These are phyloP conservation scores for Exophiala viscosa DNA, from an alignment of 2,329 filamentous ascomycete genomes.

Conservation along the genomic window DNA sequence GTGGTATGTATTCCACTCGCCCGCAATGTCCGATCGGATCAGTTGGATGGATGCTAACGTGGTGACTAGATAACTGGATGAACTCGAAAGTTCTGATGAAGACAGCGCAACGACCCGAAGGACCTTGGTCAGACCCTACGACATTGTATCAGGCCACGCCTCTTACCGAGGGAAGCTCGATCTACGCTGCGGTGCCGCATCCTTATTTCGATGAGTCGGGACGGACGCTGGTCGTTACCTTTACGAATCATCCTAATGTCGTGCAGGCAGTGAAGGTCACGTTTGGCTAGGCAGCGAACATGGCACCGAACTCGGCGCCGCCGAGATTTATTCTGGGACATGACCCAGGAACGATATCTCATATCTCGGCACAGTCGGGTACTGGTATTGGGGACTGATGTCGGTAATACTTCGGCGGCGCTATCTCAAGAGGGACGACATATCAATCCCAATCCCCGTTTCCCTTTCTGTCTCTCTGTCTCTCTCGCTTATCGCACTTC, in stretches of 20 bases:
- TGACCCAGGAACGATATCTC: no score
- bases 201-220: conserved; percentile 28
- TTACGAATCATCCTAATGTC: conserved; percentile 29
- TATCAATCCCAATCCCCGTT: no score
- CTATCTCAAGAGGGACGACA: no score
- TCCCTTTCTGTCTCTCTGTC: no score
- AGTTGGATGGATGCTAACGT: not conserved
- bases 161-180: conserved; percentile 18
- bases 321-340: no score
- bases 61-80: conserved; percentile 24
- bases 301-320: no score
- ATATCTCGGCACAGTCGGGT: no score
- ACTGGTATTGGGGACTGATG: no score
- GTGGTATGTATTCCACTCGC: conserved; percentile 15
- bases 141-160: conserved; percentile 27
- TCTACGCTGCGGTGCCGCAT: conserved; percentile 29
- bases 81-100: conserved; percentile 24
- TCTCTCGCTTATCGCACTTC: no score
- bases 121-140: conserved; percentile 29
- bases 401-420: no score
- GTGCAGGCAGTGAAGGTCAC: conserved; percentile 26
- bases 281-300: conserved; percentile 10
- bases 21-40: not conserved
- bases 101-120: conserved; percentile 23
- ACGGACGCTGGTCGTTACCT: conserved; percentile 28